phyloP scores from a whole-genome alignment of 1,284 basidiomycete genomes.

The Apiotrichum sp. region DNA sequence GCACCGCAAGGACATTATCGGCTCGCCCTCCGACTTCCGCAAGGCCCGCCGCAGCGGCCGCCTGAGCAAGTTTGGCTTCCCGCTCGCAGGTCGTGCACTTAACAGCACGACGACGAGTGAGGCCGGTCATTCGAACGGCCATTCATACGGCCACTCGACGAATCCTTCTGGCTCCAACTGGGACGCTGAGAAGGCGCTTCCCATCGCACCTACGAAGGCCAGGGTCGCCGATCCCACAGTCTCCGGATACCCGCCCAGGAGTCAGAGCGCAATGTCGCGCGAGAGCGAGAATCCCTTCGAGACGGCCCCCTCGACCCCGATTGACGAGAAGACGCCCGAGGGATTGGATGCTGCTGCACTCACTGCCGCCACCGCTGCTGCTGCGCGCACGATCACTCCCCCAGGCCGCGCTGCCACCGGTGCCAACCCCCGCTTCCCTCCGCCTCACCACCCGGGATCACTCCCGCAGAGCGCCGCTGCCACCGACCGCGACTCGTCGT shows the following conservation, averaged over 20 bases:
- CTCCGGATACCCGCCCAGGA: background rate
- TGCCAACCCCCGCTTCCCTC: background rate
- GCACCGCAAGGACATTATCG: constrained; percentile 2
- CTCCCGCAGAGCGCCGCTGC: background rate
- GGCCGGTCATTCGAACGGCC: background rate
- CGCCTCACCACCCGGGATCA: background rate
- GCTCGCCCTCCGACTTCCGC: constrained; percentile 11
- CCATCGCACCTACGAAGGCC: background rate
- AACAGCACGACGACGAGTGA: background rate
- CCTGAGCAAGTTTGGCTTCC: background rate
- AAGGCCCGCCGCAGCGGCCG: background rate
- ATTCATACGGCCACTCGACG: too few relatives aligned
- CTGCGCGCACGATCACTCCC: background rate
- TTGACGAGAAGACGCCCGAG: constrained; percentile 1
- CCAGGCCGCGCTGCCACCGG: background rate
- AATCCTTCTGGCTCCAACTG: background rate
- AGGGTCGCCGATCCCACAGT: background rate
- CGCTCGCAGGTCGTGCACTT: background rate
- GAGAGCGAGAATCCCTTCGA: constrained; percentile 13
- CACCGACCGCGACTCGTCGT: too few relatives aligned
- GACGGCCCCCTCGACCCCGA: constrained; percentile 13
- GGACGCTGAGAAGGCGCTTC: background rate
- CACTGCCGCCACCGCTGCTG: background rate
- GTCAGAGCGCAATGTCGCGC: background rate
- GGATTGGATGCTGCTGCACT: background rate